Base-by-base conservation (phyloP, 1,284 basidiomycete species). In the Cutaneotrichosporon dermatis region DNA sequence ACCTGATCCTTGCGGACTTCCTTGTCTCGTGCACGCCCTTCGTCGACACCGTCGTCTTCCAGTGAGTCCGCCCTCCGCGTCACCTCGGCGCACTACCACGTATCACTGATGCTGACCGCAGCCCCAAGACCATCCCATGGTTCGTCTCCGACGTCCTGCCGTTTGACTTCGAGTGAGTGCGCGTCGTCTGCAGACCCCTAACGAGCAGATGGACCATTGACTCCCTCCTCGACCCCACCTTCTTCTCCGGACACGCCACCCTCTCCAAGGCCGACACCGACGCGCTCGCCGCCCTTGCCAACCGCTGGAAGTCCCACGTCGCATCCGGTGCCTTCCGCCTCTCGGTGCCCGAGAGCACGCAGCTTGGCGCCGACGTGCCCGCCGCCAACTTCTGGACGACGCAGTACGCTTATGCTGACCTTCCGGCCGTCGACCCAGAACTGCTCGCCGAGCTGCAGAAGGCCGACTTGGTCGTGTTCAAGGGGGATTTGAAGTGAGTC, bases 1-100 rank as follows among this genome's bases (percentile, higher is more conserved):
- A 98, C 73, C 79, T 98, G 37, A 86, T 97, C 16, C 87, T 99
- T 64, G 95, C 94, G 41, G 95, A 99, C 74, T 98, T 96, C 74
- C 79, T 97, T 37, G 83, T 96, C 15, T 90, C 90, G 0, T 86
- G 87, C 69, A 94, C 92, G 0, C 89, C 91, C 1, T 88, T 88
- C 71, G 85, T 90, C 51, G 83, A 83, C 7, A 83, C 85, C 68
- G 88, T 93, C 13, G 85, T 91, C 55, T 95, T 96, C 80, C 93
- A 96, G 92, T 93, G 65, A 59, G 89, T 8, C 39, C 4, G 9
- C 8, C 80, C 15, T 16, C 0, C 49, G 4, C 1, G 2, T 25
- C 3, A 25, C 25, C 25, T 25, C 25, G 25, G 25, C 25, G 25
- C 25, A 25, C 25, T 3, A 25, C 25, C 25, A 2, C 25, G 3